A percentile compares a stretch with the other conserved stretches of the same genome.
These are phyloP conservation scores for Yamadazyma triangularis DNA, from an alignment of 1,139 yeast genomes.

Conservation along the genomic window DNA sequence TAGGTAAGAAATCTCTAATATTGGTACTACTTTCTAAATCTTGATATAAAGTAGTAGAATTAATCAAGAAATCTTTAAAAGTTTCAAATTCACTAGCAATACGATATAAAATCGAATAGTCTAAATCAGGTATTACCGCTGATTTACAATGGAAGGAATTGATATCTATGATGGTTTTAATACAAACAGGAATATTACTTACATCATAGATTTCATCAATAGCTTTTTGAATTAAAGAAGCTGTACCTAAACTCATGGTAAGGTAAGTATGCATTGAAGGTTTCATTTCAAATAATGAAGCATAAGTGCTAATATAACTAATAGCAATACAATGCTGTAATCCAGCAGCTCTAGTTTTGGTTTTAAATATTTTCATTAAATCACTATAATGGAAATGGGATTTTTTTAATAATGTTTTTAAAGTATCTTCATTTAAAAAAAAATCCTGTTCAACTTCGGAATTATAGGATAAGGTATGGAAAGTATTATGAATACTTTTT, in stretches of 20 bases:
- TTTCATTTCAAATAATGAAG: conserved; percentile 30
- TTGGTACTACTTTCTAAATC: conserved; percentile 10
- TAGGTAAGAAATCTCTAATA: conserved; percentile 14
- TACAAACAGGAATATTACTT: background rate
- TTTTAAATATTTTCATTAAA: conserved; percentile 30
- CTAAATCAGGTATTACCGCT: conserved; percentile 31
- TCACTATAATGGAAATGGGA: conserved; percentile 33
- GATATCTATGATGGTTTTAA: conserved; percentile 19
- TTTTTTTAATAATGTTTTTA: conserved; percentile 27
- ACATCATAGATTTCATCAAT: conserved; percentile 13
- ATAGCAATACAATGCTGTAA: conserved; percentile 36
- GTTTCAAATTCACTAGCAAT: conserved; percentile 12
- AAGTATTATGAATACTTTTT: conserved; percentile 13
- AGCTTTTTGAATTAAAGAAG: conserved; percentile 26
- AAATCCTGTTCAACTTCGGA: conserved; percentile 13
- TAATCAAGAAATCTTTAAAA: conserved; percentile 20
- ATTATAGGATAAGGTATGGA: conserved; percentile 8
- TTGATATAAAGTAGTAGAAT: conserved; percentile 12
- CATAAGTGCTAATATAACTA: conserved; percentile 36
- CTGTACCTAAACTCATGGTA: conserved; percentile 32
- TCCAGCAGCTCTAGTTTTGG: conserved; percentile 26
- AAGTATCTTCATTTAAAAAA: conserved; percentile 25
- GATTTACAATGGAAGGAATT: conserved; percentile 23
- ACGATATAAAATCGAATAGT: conserved; percentile 21
- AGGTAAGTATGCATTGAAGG: conserved; percentile 30